Evolutionary conservation across 176 grass and related monocot species (phyloP), one percentile per base, ranked within the genome.

Genomic region (Echinochloa phyllopogon): DNA sequence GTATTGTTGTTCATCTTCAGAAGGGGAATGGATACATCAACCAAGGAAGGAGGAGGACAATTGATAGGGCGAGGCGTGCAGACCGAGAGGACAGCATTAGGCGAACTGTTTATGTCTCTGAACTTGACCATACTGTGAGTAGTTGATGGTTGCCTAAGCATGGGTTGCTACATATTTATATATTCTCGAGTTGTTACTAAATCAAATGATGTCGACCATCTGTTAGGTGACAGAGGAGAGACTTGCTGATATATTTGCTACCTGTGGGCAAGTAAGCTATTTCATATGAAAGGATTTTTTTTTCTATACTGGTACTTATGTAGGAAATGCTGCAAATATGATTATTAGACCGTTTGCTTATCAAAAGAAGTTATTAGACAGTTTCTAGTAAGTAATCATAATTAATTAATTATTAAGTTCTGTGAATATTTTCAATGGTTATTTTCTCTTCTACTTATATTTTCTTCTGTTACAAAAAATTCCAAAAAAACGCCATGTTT

Each of bases 141-240:
- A 83, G 18, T 92, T 83, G 44, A 29, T 89, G 79, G 17, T 83
- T 83, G 38, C 36, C 21, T 71, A 27, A 82, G n/a, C 40, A n/a
- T 39, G 16, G 15, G 38, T 51, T 52, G 3, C 50, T 68, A 74
- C 62, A 58, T 88, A 27, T 53, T 80, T 82, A 29, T 44, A 57
- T 58, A 44, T 43, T 76, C 6, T 67, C 41, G 29, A 66, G 33
- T 38, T 41, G 23, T 55, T 86, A 42, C 67, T 83, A 77, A 16
- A 39, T 78, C 76, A 84, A 69, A 89, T 80, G 65, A 63, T 73
- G 85, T 47, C 76, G 61, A 67, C 9, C 57, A 64, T 87, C 24
- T 92, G 27, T 69, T 87, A 98, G 95, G 95, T 98, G 60, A 98
- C 95, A 10, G 95, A 98, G 87, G 95, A 98, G 81, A 95, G 84